A percentile compares a stretch with the other conserved stretches of the same genome.
phyloP scores from a whole-genome alignment of 352 stramenopile species.

The Pseudoperonospora humuli region DNA sequence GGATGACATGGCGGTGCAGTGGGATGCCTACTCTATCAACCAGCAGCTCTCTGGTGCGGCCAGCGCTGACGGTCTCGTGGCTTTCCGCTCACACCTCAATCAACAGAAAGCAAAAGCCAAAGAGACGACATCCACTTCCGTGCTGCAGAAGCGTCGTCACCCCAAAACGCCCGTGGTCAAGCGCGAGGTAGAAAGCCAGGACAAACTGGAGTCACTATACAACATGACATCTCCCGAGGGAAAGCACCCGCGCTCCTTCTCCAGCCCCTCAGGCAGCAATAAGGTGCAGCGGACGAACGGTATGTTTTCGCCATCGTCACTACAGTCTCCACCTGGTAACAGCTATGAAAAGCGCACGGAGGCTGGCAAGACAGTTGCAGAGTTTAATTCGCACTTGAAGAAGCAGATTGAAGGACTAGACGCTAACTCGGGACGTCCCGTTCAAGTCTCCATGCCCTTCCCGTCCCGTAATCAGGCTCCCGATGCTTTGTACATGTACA shows the following conservation, averaged over 20 bases:
- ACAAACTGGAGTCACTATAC: slow-evolving; percentile 60
- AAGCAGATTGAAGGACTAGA: slow-evolving; percentile 32
- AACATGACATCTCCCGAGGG: slow-evolving; percentile 64
- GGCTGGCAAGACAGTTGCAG: slow-evolving; percentile 64
- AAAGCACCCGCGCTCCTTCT: slow-evolving; percentile 59
- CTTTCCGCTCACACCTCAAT: slow-evolving; percentile 63
- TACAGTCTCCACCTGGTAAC: slow-evolving; percentile 63
- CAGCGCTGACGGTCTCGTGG: slow-evolving; percentile 46
- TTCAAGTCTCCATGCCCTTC: slow-evolving; percentile 36
- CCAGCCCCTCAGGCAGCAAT: slow-evolving; percentile 41
- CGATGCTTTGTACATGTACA: slow-evolving; percentile 79
- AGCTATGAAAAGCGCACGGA: slow-evolving; percentile 72
- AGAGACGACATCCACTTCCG: slow-evolving; percentile 7
- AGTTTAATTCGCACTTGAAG: slow-evolving; percentile 74
- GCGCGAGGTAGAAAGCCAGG: slow-evolving; percentile 47
- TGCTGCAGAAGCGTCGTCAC: slow-evolving; percentile 42
- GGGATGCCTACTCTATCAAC: slow-evolving; percentile 85
- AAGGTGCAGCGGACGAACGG: slow-evolving; percentile 61
- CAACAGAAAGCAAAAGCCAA: slow-evolving; percentile 42
- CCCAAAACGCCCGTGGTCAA: slow-evolving; percentile 65
- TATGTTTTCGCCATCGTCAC: slow-evolving; percentile 66
- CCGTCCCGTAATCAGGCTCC: slow-evolving; percentile 51
- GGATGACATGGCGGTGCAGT: slow-evolving; percentile 70
- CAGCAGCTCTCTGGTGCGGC: slow-evolving; percentile 55
- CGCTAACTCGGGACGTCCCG: slow-evolving; percentile 2